Percentiles rank a stretch among this genome's conserved stretches.
phyloP scores from a whole-genome alignment of 257 asterid species.

The Solanum medicagineum region DNA sequence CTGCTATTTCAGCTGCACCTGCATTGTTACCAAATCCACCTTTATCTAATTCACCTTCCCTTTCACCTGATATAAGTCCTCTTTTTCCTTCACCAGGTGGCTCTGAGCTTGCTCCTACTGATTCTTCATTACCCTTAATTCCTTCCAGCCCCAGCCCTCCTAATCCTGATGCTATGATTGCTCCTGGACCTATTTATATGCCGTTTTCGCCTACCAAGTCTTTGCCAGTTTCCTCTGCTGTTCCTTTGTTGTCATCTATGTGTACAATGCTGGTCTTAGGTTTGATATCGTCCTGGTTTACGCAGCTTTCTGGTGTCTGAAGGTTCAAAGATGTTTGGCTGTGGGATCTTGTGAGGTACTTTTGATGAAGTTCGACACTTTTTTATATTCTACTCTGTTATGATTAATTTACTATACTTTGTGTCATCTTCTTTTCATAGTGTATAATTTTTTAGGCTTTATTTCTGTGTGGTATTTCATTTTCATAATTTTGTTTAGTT shows the following conservation, averaged over 20 bases:
- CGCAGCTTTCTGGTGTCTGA: background rate
- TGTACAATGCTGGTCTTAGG: constrained; percentile 5
- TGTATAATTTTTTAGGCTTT: background rate
- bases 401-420: background rate
- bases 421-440: background rate
- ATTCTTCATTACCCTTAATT: constrained; percentile 51
- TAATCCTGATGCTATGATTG: constrained; percentile 53
- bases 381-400: background rate
- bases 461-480: background rate
- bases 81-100: constrained; percentile 74
- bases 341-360: background rate
- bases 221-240: constrained; percentile 36
- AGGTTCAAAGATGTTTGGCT: background rate
- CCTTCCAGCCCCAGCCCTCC: constrained; percentile 97
- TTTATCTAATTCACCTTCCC: constrained; percentile 23
- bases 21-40: constrained; percentile 58
- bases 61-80: constrained; percentile 72
- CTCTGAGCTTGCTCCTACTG: constrained; percentile 59
- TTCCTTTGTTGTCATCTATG: constrained; percentile 6
- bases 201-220: constrained; percentile 32
- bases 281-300: background rate
- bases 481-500: background rate
- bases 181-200: constrained; percentile 33
- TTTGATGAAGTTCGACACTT: background rate
- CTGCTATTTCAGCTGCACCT: constrained; percentile 84